Base-by-base conservation (phyloP, 441 rosid species). In the Arabidopsis lyrata region DNA sequence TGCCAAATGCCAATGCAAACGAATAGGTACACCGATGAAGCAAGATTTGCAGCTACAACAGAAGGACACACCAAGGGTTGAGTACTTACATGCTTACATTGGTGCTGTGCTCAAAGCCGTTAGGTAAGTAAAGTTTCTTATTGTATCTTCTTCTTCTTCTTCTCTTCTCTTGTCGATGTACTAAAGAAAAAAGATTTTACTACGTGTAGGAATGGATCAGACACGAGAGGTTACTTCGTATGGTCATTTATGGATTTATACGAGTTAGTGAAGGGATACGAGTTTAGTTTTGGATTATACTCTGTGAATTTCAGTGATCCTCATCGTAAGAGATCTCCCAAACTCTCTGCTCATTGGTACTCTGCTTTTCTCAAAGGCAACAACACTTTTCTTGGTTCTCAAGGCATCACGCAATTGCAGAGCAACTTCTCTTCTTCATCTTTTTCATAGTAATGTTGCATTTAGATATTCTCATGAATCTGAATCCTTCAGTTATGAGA, bases 311-410 rank as follows among this genome's bases (percentile, higher is more conserved):
- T 80, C 58, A 76, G 84, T n/a, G 86, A 89, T 22, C 88, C 85
- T 2, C 62, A 73, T 16, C 75, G 81, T 77, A 77, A 49, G 56
- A 78, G 93, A 59, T 32, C 66, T 55, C 88, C 89, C 0, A 91
- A 86, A 83, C 82, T 78, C 74, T 91, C 97, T 57, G 87, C 92
- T 14, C 60, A 69, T 9, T 86, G 92, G 93, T 85, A 85, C 70
- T 82, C 93, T 22, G 58, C 70, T 13, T 84, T 89, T 44, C 66
- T 89, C 71, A 83, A 79, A 70, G 92, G 93, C 29, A 20, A 36
- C 15, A 62, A 1, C 3, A 44, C 24, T 4, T 42, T 44, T 44
- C 67, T 44, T 63, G 67, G 39, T 63, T 44, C 27, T 5, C 67
- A 63, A 44, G 67, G 27, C 53, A 44, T 63, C 13, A 29, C 5